Evolutionary conservation across 2,329 filamentous ascomycete genomes (phyloP).

Genomic region (Byssochlamys sp.): DNA sequence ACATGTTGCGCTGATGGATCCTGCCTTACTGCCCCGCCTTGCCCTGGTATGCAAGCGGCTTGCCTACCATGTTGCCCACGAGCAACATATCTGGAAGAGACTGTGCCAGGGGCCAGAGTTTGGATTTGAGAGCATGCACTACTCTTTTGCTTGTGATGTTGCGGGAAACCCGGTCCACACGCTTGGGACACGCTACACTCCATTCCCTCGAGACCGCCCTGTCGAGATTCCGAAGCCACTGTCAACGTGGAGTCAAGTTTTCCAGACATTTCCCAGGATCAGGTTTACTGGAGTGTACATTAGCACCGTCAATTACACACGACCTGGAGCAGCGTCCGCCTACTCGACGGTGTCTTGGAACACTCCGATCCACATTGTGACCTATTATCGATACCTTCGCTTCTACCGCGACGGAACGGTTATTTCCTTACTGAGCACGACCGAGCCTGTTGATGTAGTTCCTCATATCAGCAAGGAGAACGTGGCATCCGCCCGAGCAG

Average conservation of each 20-base stretch:
- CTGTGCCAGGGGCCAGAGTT: slow-evolving; percentile 61
- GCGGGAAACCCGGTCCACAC: slow-evolving; percentile 36
- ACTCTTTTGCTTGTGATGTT: slow-evolving; percentile 58
- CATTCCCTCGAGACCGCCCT: slow-evolving; percentile 19
- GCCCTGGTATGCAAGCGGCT: slow-evolving; percentile 77
- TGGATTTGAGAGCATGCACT: slow-evolving; percentile 76
- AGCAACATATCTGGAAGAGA: slow-evolving; percentile 77
- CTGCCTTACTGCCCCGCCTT: slow-evolving; percentile 65
- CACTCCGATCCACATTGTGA: slow-evolving; percentile 84
- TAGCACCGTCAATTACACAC: slow-evolving; percentile 88
- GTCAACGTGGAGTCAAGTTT: slow-evolving; percentile 57
- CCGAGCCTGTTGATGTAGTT: slow-evolving; percentile 77
- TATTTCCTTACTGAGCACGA: slow-evolving; percentile 69
- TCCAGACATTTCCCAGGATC: slow-evolving; percentile 71
- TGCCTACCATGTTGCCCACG: slow-evolving; percentile 72
- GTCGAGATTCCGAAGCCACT: slow-evolving; percentile 26
- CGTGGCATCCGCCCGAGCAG: slow-evolving; percentile 35
- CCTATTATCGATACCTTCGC: slow-evolving; percentile 92
- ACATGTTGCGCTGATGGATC: slow-evolving; percentile 64
- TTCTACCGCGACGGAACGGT: slow-evolving; percentile 84
- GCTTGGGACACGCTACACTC: slow-evolving; percentile 24
- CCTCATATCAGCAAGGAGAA: slow-evolving; percentile 68
- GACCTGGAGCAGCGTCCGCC: slow-evolving; percentile 63
- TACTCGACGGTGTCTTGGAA: slow-evolving; percentile 63
- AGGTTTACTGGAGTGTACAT: slow-evolving; percentile 96